phyloP scores from a whole-genome alignment of 2,329 filamentous ascomycete genomes.

The Hypoxylon sp. region DNA sequence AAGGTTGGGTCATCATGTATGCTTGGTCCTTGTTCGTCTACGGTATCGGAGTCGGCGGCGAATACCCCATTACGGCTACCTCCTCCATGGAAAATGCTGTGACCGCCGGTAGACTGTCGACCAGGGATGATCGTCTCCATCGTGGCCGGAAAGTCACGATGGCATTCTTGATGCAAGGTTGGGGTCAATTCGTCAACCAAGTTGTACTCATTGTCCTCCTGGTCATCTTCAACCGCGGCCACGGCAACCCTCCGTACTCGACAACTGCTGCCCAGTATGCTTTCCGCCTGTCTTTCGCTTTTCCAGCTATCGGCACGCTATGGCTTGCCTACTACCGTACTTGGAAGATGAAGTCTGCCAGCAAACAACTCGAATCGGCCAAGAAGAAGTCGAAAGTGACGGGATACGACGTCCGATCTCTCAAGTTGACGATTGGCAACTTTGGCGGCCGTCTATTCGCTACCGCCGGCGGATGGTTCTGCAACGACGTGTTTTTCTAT shows the following conservation, averaged over 20 bases:
- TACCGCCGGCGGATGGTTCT: conserved; percentile 91
- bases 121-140: conserved; percentile 91
- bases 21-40: conserved; percentile 96
- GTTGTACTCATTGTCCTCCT: conserved; percentile 87
- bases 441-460: conserved; percentile 90
- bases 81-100: conserved; percentile 94
- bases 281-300: conserved; percentile 91
- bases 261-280: conserved; percentile 85
- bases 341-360: conserved; percentile 92
- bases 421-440: conserved; percentile 81
- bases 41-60: conserved; percentile 79
- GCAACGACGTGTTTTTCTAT: conserved; percentile 99
- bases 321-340: conserved; percentile 97
- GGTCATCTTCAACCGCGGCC: conserved; percentile 87
- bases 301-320: conserved; percentile 89
- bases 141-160: conserved; percentile 95
- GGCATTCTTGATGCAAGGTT: conserved; percentile 98
- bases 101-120: conserved; percentile 87
- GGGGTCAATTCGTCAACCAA: conserved; percentile 97
- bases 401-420: conserved; percentile 89
- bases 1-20: conserved; percentile 98
- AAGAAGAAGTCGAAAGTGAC: conserved; percentile 91
- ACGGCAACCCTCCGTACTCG: conserved; percentile 82
- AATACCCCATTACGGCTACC: conserved; percentile 97
- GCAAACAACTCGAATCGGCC: conserved; percentile 81